Base-by-base conservation (phyloP, 1,284 basidiomycete genomes). In the Rhodotorula sp. region DNA sequence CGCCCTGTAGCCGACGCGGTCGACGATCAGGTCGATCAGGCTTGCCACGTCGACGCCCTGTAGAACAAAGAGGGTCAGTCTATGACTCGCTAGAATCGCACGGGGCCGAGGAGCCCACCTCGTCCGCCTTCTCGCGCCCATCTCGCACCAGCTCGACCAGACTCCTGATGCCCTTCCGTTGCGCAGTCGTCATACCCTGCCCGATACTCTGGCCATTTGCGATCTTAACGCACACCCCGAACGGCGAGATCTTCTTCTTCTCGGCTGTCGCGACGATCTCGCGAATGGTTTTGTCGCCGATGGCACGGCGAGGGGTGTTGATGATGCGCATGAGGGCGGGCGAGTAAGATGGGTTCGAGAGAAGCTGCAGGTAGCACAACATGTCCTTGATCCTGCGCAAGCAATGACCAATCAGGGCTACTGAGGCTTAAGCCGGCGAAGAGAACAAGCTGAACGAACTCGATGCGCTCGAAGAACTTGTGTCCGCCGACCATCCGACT, bases 381-480 rank as follows among this genome's bases (percentile, higher is more conserved):
- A 94, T 75, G 78, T 94, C 91, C 81, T 93, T 94, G 78, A 96
- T 86, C 85, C 80, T 79, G 64, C 69, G n/a, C 10, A 26, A 6
- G 11, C 44, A 28, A 5, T 28, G 22, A 47, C 11, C 4, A 37
- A 6, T 44, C 28, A 37, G n/a, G 6, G 22, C 31, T 18, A 52
- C 37, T 30, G 37, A 15, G 5, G 40, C 40, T 13, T 44, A 2
- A 44, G 15, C 40, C 2, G 2, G 18, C 16, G 48, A 20, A 13
- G 30, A n/a, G 18, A 1, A 11, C 11, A 24, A 37, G 28, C 1
- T 22, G 11, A 30, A 57, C 78, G 59, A 52, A 87, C 87, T 83
- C 90, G 73, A 86, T 80, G 13, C 92, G 87, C 71, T 94, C 90
- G 77, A 94, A 94, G 84, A 94, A 94, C 79, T 89, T 90, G 79